Base-by-base conservation (phyloP, 495 filamentous ascomycete species). In the Hyaloscypha variabilis region DNA sequence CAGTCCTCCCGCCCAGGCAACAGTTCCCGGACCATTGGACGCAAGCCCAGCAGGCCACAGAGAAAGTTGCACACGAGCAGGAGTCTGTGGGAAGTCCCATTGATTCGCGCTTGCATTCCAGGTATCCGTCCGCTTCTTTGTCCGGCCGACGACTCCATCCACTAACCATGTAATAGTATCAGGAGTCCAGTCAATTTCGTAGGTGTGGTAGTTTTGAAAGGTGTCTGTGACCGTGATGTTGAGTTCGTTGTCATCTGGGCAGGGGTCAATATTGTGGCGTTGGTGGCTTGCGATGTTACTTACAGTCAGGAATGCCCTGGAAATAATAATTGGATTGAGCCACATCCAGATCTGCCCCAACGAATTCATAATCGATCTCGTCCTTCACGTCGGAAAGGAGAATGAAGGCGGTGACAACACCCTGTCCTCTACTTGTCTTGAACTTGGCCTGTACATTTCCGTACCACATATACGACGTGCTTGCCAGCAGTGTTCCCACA, bases 271-370 rank as follows among this genome's bases (percentile, higher is more conserved):
- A 17, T 46, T 17, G 14, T 46, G 13, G 39, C 39, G 13, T 46
- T 17, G 39, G 11, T 31, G 21, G 14, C 13, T 49, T 17, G 39
- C 19, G 39, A 63, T 25, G 39, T n/a, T 17, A 83, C 93, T 80
- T 81, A 97, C 94, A 99, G 73, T 96, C 80, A 8, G 92, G 86
- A 69, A 97, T 89, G 67, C 96, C 95, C 77, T 98, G 95, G 80
- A 88, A 97, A 79, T 98, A 99, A 82, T 85, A 99, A 81, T 99
- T 99, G 72, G 92, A 93, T 81, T 99, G 93, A 23, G 89, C 90
- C 58, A 82, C 83, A 23, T 81, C 71, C 72, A 97, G 76, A 69
- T 97, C 91, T 54, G 84, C 83, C 62, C 95, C 95, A 61, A 99
- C 86, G 73, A 87, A 99, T 79, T 99, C 95, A 74, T 91, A 97